Conservation (phyloP, 1,284 basidiomycete species). For the Coniferiporia sulphurascens region DNA sequence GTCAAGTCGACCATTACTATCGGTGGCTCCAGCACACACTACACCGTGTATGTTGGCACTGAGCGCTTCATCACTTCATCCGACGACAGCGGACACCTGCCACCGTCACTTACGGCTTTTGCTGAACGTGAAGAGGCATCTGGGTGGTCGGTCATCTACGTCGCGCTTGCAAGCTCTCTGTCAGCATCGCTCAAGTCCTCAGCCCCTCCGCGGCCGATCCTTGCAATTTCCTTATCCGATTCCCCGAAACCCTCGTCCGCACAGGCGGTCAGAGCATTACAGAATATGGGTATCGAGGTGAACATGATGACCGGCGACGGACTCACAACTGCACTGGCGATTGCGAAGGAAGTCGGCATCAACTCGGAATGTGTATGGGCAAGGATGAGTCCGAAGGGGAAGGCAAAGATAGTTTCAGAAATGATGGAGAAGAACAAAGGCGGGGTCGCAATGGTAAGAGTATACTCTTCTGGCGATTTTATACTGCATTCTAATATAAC, state of each 20-base stretch:
- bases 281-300: conserved; percentile 85
- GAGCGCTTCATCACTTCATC: conserved; percentile 61
- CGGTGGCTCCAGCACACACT: conserved; percentile 33
- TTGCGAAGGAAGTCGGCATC: conserved; percentile 87
- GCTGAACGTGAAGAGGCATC: conserved; percentile 59
- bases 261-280: conserved; percentile 75
- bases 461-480: not conserved
- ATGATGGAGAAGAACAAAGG: conserved; percentile 65
- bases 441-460: conserved; percentile 83
- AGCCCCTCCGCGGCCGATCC: conserved; percentile 29
- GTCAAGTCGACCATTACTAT: conserved; percentile 67
- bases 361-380: conserved; percentile 77
- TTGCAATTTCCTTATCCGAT: conserved; percentile 74
- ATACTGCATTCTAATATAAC: conserved; percentile 11
- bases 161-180: conserved; percentile 48
- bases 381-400: conserved; percentile 89
- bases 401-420: conserved; percentile 77
- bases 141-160: conserved; percentile 85
- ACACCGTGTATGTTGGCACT: conserved; percentile 72
- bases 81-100: conserved; percentile 40
- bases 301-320: conserved; percentile 91
- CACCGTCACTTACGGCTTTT: conserved; percentile 56
- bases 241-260: conserved; percentile 78
- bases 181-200: conserved; percentile 23
- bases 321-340: conserved; percentile 74